Base-by-base conservation (phyloP, 805 yeast species). In the Scheffersomyces ergatensis region DNA sequence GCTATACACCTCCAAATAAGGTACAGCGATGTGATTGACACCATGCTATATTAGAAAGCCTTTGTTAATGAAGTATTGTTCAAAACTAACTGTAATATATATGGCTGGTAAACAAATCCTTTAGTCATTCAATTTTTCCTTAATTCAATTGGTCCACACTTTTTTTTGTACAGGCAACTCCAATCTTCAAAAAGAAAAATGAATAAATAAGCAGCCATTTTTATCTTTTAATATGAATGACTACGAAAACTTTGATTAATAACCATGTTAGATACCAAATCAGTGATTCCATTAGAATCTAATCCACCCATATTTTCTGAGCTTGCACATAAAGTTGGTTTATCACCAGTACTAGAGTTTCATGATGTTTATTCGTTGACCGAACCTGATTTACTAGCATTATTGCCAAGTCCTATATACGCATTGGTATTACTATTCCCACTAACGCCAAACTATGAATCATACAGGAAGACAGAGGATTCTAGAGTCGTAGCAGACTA, bases 341-440 rank as follows among this genome's bases (percentile, higher is more conserved):
- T 90, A 4, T 58, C 80, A 0, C 75, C 79, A 1, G 58, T 74
- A 2, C 69, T 81, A 12, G 72, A 70, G 34, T 92, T 89, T 62
- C 80, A 77, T 40, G 99, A 92, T 55, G 84, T 92, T 2, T 89
- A 80, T 58, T 86, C 97, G 0, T 63, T 92, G n/a, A 76, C 84
- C 1, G 97, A 90, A 43, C 82, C 83, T 1, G 95, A 85, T n/a
- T 63, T 90, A 42, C 63, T 90, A 30, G 79, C 83, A 5, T 83
- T 90, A 49, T 63, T 89, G 34, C 96, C 97, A 12, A 73, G 89
- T 42, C 98, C 98, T 0, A 72, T 82, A 2, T 72, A 76, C 39
- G 90, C 90, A 0, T 56, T 92, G 4, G 72, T 92, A n/a, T 60
- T 92, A 35, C 73, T 90, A 21, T 90, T 92, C 59, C 98, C 99